These are phyloP conservation scores for Agrocybe chaxingu DNA, from an alignment of 768 basidiomycete genomes.

Conservation along the genomic window DNA sequence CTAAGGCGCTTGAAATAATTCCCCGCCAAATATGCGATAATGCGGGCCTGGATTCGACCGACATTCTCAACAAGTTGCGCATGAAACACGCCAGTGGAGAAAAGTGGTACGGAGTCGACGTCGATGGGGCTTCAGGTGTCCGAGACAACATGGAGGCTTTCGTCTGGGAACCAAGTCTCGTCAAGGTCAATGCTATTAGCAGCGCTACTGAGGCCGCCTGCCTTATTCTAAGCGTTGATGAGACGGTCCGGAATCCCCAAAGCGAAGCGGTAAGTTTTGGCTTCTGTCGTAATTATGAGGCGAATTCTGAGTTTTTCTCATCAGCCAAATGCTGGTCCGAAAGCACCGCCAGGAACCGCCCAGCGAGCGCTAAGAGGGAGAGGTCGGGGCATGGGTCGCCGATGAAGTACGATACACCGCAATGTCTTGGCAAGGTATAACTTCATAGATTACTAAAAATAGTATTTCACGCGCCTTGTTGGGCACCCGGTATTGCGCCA, in stretches of 20 bases:
- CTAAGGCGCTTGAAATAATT: constrained; percentile 95
- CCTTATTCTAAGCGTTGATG: constrained; percentile 93
- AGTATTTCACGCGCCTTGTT: background rate
- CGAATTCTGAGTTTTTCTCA: constrained; percentile 17
- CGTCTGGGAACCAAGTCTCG: constrained; percentile 96
- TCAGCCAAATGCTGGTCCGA: constrained; percentile 81
- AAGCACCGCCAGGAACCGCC: constrained; percentile 88
- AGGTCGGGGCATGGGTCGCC: constrained; percentile 78
- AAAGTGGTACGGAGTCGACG: constrained; percentile 91
- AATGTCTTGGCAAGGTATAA: background rate
- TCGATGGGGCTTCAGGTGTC: constrained; percentile 85
- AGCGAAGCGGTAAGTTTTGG: constrained; percentile 74
- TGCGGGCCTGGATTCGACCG: constrained; percentile 95
- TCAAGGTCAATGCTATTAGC: constrained; percentile 93
- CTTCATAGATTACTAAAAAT: no score
- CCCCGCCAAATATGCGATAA: constrained; percentile 99
- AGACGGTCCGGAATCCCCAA: constrained; percentile 95
- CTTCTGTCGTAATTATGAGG: background rate
- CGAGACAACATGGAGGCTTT: constrained; percentile 97
- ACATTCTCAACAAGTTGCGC: constrained; percentile 93
- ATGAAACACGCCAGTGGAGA: constrained; percentile 93
- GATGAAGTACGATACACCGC: constrained; percentile 32
- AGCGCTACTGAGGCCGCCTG: constrained; percentile 97
- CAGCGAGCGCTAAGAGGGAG: constrained; percentile 83
- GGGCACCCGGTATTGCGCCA: constrained; percentile 12